phyloP scores from a whole-genome alignment of 148 eudicot species.

The Vaccinium vitisidaea region DNA sequence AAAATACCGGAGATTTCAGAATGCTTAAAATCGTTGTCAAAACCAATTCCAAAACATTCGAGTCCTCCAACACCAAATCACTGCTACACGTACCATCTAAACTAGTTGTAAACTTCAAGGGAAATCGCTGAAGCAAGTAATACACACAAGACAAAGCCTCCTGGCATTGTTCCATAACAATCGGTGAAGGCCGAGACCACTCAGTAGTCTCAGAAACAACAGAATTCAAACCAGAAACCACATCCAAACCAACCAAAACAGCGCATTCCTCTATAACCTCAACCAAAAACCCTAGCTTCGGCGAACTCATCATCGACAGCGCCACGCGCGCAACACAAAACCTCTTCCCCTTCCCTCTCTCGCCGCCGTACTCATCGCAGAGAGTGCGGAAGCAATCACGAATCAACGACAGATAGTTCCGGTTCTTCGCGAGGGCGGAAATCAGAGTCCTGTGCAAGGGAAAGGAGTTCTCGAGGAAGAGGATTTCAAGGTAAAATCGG shows the following conservation, averaged over 20 bases:
- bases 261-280: slow-evolving; percentile 77
- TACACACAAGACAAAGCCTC: slow-evolving; percentile 89
- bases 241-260: slow-evolving; percentile 60
- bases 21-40: slow-evolving; percentile 47
- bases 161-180: slow-evolving; percentile 95
- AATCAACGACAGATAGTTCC: slow-evolving; percentile 42
- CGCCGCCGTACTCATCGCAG: slow-evolving; percentile 62
- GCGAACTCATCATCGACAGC: slow-evolving; percentile 84
- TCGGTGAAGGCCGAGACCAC: slow-evolving; percentile 67
- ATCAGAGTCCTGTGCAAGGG: slow-evolving; percentile 70
- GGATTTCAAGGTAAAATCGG: slow-evolving; percentile 62
- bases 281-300: slow-evolving; percentile 75
- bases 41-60: slow-evolving; percentile 43
- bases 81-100: not conserved
- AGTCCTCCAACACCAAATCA: slow-evolving; percentile 6
- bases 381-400: slow-evolving; percentile 50
- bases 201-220: slow-evolving; percentile 58
- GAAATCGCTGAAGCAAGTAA: slow-evolving; percentile 85
- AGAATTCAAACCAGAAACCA: slow-evolving; percentile 51
- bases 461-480: slow-evolving; percentile 76
- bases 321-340: slow-evolving; percentile 85
- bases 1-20: slow-evolving; percentile 65
- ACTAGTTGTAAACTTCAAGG: slow-evolving; percentile 43
- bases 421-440: slow-evolving; percentile 55
- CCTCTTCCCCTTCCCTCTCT: slow-evolving; percentile 51